Base-by-base conservation (phyloP, 805 yeast species). In the Kuraishia molischiana region DNA sequence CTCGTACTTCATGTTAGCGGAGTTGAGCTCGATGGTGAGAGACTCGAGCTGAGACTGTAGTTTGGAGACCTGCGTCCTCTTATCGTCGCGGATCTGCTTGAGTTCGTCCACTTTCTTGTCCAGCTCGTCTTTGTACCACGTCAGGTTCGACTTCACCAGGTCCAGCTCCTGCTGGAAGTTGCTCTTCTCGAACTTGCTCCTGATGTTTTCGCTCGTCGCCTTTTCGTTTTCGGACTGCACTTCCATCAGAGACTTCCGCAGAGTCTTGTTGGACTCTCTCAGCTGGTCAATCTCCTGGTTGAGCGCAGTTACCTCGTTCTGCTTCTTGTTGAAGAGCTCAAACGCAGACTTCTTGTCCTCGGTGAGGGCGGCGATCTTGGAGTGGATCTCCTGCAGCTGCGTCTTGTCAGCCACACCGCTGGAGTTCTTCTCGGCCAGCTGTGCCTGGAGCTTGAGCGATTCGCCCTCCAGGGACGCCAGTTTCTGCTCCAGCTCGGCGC, bases 281-380 rank as follows among this genome's bases (percentile, higher is more conserved):
- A 65, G 45, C n/a, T 61, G 52, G 19, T 60, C 63, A 4, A 69
- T 38, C 37, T 73, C 76, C 38, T 63, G 71, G 24, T 55, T 54
- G 5, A 63, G 45, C 8, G 49, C 51, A 4, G 50, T 52, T 10
- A 60, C 44, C 38, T 64, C 63, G 28, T 52, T 54, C 40, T 63
- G 66, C 41, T 62, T 64, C 29, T 51, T 48, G 36, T 56, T 60
- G 9, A 66, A 38, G 32, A 63, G 39, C 30, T 63, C 64, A 34
- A 59, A 46, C 1, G 60, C 56, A 4, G 50, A 45, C 18, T 52
- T 45, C 24, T 59, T 62, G 24, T 60, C 60, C 3, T 49, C 45
- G 15, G 41, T 34, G 4, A 49, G 36, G 9, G 49, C 48, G 10
- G 29, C 19, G 13, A 39, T 31, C 26, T 34, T 28, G 13, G 5